Conservation (phyloP, 1,284 basidiomycete species). For the Tylopilus sp. region DNA sequence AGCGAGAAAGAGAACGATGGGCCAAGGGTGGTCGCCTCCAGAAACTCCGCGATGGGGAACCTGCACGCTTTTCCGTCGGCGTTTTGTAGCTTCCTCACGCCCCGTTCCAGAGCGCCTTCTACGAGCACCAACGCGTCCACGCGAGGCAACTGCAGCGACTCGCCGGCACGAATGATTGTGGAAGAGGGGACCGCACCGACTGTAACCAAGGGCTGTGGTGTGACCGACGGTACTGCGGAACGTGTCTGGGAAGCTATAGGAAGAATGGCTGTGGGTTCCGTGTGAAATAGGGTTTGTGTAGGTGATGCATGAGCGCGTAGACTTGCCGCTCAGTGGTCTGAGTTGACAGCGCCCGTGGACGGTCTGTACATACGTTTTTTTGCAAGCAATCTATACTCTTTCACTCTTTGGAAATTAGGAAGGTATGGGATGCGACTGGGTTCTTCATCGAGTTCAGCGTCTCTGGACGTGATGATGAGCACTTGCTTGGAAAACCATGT, state of each 20-base stretch:
- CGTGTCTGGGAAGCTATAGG: conserved; percentile 21
- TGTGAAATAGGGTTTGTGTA: conserved; percentile 1
- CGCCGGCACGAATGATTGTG: not conserved
- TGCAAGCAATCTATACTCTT: not conserved
- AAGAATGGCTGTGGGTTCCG: conserved; percentile 24
- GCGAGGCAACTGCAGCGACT: not conserved
- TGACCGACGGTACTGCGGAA: conserved; percentile 8
- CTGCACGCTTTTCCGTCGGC: conserved; percentile 9
- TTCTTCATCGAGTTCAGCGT: too few relatives aligned
- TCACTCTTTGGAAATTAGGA: not conserved
- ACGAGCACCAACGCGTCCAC: conserved; percentile 21
- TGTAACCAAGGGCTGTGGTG: not conserved
- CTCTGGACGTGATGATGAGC: too few relatives aligned
- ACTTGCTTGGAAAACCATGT: too few relatives aligned
- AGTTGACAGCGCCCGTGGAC: not conserved
- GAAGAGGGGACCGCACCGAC: not conserved
- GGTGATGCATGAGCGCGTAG: not conserved
- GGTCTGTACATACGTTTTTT: not conserved
- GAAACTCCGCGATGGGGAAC: not conserved
- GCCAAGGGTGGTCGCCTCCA: not conserved
- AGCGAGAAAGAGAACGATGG: conserved; percentile 7
- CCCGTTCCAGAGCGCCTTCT: conserved; percentile 19
- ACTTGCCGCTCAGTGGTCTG: not conserved
- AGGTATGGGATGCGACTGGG: too few relatives aligned
- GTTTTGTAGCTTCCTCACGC: conserved; percentile 11